These are phyloP conservation scores for Ascochyta lentis DNA, from an alignment of 2,329 filamentous ascomycete species.

Conservation along the genomic window DNA sequence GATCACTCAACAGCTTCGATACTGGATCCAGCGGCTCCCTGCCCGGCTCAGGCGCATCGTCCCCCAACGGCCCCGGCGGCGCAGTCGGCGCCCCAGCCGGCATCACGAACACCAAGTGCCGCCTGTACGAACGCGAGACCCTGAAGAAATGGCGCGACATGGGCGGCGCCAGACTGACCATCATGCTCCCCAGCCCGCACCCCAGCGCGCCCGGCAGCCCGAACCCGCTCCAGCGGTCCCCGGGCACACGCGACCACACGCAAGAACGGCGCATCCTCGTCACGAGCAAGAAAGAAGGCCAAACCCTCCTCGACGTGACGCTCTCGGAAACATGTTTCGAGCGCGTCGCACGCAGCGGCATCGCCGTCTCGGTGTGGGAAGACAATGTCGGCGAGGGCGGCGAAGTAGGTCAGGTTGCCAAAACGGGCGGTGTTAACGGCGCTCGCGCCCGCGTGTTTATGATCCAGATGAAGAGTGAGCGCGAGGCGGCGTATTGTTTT, in stretches of 20 bases:
- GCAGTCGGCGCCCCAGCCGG: slow-evolving; percentile 61
- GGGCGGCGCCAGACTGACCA: slow-evolving; percentile 82
- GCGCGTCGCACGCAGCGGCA: slow-evolving; percentile 80
- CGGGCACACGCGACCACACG: slow-evolving; percentile 51
- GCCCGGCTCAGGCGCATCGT: slow-evolving; percentile 42
- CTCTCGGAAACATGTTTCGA: slow-evolving; percentile 86
- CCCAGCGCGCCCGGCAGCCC: slow-evolving; percentile 55
- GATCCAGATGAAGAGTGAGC: slow-evolving; percentile 62
- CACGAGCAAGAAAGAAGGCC: slow-evolving; percentile 70
- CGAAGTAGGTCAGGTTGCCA: slow-evolving; percentile 67
- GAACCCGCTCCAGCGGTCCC: slow-evolving; percentile 40
- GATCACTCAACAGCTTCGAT: slow-evolving; percentile 58
- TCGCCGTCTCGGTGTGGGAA: slow-evolving; percentile 89
- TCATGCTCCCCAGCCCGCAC: slow-evolving; percentile 70
- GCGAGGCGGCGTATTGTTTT: slow-evolving; percentile 58
- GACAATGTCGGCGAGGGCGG: slow-evolving; percentile 52
- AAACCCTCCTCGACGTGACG: slow-evolving; percentile 80
- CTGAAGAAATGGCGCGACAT: slow-evolving; percentile 87
- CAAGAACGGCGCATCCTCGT: slow-evolving; percentile 87
- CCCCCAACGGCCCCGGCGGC: slow-evolving; percentile 34
- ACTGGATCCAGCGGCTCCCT: slow-evolving; percentile 56
- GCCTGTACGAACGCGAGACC: slow-evolving; percentile 79
- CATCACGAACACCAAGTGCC: slow-evolving; percentile 82
- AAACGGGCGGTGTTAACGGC: slow-evolving; percentile 63
- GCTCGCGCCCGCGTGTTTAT: slow-evolving; percentile 67